phyloP scores from a whole-genome alignment of 805 yeast genomes.

The Teunomyces tritomae region DNA sequence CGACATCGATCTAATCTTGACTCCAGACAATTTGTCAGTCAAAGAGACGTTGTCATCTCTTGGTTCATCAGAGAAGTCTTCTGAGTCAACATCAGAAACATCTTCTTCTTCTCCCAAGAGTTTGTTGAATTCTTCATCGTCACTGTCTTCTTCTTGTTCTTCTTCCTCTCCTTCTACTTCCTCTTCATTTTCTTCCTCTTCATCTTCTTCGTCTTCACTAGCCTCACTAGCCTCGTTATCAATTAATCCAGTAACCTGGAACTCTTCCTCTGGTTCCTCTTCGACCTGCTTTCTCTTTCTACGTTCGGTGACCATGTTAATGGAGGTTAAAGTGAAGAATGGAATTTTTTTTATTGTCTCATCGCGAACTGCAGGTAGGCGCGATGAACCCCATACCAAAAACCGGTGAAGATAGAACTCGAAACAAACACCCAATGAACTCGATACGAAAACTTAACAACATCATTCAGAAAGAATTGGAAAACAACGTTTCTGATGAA shows the following conservation, averaged over 20 bases:
- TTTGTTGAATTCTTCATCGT: constrained; percentile 62
- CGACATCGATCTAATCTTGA: constrained; percentile 50
- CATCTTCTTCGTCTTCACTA: constrained; percentile 34
- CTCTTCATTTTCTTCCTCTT: constrained; percentile 14
- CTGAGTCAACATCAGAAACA: constrained; percentile 40
- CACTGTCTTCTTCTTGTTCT: constrained; percentile 35
- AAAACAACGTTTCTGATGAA: constrained; percentile 50
- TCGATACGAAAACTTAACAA: constrained; percentile 45
- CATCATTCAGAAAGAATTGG: constrained; percentile 67
- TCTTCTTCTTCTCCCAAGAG: constrained; percentile 57
- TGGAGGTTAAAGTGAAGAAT: not conserved
- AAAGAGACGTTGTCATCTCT: constrained; percentile 49
- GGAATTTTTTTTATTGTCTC: constrained; percentile 3
- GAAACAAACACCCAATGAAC: constrained; percentile 24
- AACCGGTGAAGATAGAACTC: not conserved
- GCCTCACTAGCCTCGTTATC: constrained; percentile 43
- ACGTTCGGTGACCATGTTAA: constrained; percentile 6
- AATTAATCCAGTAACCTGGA: constrained; percentile 37
- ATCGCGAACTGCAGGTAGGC: constrained; percentile 1
- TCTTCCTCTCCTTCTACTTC: constrained; percentile 14
- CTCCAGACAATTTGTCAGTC: constrained; percentile 53
- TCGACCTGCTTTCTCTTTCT: constrained; percentile 17
- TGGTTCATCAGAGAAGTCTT: constrained; percentile 53
- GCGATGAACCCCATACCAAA: constrained; percentile 4
- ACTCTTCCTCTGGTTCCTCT: constrained; percentile 29